phyloP scores from a whole-genome alignment of 352 stramenopile genomes.

The Pythium oligandrum region DNA sequence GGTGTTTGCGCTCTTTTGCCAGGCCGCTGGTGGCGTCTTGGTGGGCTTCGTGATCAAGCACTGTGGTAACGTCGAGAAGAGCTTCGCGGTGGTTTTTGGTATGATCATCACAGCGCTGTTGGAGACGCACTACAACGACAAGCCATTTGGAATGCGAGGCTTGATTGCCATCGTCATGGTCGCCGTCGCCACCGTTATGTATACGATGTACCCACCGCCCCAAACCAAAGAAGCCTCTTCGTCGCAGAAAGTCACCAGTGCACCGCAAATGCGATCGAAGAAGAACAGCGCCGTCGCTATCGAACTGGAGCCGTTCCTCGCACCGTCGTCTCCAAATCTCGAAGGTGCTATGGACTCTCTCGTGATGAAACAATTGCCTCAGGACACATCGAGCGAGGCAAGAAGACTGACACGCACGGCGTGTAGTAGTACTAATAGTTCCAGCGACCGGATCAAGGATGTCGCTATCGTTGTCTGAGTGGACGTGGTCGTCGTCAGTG shows the following conservation, averaged over 20 bases:
- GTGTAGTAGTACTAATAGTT: too few species aligned
- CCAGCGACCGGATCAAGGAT: too few species aligned
- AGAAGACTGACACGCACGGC: too few species aligned
- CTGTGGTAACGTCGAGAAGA: constrained; percentile 83
- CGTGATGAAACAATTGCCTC: too few species aligned
- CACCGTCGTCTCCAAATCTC: not conserved
- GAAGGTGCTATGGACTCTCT: too few species aligned
- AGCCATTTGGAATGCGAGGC: constrained; percentile 56
- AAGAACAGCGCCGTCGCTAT: constrained; percentile 29
- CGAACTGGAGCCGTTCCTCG: constrained; percentile 42
- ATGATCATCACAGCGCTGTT: constrained; percentile 76
- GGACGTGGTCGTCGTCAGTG: too few species aligned
- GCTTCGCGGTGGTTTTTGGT: constrained; percentile 72
- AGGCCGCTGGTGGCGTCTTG: constrained; percentile 62
- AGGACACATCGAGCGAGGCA: too few species aligned
- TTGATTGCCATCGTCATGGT: constrained; percentile 60
- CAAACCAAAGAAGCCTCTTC: constrained; percentile 1
- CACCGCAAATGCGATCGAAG: constrained; percentile 17
- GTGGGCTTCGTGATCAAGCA: constrained; percentile 85
- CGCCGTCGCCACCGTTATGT: constrained; percentile 54
- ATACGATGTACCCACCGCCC: constrained; percentile 62
- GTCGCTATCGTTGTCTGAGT: too few species aligned
- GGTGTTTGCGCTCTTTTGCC: constrained; percentile 60
- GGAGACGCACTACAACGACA: constrained; percentile 65
- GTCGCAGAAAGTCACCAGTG: too few species aligned